Conservation (phyloP, 2,329 filamentous ascomycete species). For the Trichoderma sp. region DNA sequence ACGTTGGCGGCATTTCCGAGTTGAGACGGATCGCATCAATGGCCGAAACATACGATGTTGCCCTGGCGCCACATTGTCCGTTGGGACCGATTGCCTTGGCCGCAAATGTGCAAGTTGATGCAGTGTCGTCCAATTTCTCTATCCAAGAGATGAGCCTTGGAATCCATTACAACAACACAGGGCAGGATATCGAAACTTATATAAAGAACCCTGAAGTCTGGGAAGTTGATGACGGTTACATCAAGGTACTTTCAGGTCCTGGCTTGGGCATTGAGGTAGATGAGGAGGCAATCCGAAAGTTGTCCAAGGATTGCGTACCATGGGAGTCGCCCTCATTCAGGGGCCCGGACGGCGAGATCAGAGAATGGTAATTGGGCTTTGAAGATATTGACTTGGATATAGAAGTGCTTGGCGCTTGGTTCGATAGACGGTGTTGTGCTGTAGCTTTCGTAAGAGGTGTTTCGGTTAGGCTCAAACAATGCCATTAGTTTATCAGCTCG, state of each 20-base stretch:
- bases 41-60: slow-evolving; percentile 73
- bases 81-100: slow-evolving; percentile 73
- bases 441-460: not conserved
- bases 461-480: not conserved
- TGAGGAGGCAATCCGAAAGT: slow-evolving; percentile 64
- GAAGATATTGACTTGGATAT: not conserved
- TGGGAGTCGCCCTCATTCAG: slow-evolving; percentile 70
- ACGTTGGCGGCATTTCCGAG: slow-evolving; percentile 73
- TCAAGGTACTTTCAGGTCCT: slow-evolving; percentile 59
- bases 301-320: slow-evolving; percentile 59
- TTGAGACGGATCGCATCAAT: slow-evolving; percentile 68
- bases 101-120: slow-evolving; percentile 68
- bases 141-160: slow-evolving; percentile 80
- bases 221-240: slow-evolving; percentile 66
- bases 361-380: slow-evolving; percentile 60
- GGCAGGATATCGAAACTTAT: slow-evolving; percentile 67
- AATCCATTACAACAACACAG: slow-evolving; percentile 74
- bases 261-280: slow-evolving; percentile 72
- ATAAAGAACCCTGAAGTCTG: slow-evolving; percentile 65
- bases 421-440: not conserved
- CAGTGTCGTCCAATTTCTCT: slow-evolving; percentile 63
- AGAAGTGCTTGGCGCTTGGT: not conserved
- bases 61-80: slow-evolving; percentile 73
- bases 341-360: slow-evolving; percentile 65
- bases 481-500: not conserved